Evolutionary conservation across 768 basidiomycete species (phyloP), one percentile per base, ranked within the genome.

Genomic region (Hericium rajendrae): DNA sequence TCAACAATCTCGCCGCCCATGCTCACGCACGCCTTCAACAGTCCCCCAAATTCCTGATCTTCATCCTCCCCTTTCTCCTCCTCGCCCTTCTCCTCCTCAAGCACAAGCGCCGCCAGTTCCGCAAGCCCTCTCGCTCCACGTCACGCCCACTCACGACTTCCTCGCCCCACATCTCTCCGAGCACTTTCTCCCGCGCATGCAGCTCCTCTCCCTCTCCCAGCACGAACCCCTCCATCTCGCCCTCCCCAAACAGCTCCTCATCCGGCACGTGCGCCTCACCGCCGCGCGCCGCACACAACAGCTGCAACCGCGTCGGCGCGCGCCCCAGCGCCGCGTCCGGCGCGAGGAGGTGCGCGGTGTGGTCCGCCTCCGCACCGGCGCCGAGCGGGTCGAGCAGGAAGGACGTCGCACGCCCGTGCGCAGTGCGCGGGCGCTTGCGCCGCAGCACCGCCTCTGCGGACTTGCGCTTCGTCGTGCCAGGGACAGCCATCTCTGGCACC

Each of bases 171-270:
- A 63, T 49, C 59, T 55, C 57, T 37, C 52, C 48, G 37, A 62
- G 11, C 51, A 53, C 38, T 37, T 43, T 50, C 40, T 56, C 60
- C 61, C 61, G 64, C 48, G 18, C 48, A 8, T 10, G 13, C 18
- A 50, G 22, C 24, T 60, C 64, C 13, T 60, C 51, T 15, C 73
- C 73, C 66, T 90, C 85, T 20, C 73, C 76, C 56, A 89, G 71
- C 20, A 88, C 61, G 28, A 88, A 54, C 18, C 72, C 76, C 55
- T 89, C 87, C 26, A 87, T 67, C 67, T 91, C 89, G 2, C 82
- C 85, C 32, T 80, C 76, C 3, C 70, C 77, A 58, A 91, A 88
- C 22, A 91, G 71, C 57, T 91, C 89, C 8, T 88, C 83, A 59
- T 92, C 89, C 1, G 64, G 60, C 18, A 91, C 80, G 20, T 69